Percentiles rank a stretch among this genome's conserved stretches.
Conservation (phyloP, 345 rosid genomes). For the Cardiospermum halicacabum region DNA sequence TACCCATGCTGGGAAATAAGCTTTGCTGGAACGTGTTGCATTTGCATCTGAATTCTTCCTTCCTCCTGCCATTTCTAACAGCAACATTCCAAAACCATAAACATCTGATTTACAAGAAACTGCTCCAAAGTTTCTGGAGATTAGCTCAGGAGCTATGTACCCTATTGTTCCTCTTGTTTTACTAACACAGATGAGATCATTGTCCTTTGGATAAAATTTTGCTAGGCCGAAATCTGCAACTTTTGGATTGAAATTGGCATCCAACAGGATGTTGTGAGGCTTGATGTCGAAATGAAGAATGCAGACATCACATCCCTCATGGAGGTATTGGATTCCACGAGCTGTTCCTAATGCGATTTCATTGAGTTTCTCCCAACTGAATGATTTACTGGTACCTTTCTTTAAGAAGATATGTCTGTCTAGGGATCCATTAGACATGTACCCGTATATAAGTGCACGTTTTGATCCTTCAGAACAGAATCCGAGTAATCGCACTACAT, state of each 20-base stretch:
- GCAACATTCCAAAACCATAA: constrained; percentile 13
- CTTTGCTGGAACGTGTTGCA: constrained; percentile 9
- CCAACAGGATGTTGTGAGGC: constrained; percentile 14
- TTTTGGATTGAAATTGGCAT: constrained; percentile 19
- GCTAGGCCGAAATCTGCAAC: constrained; percentile 31
- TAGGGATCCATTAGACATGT: constrained; percentile 11
- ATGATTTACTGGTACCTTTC: background rate
- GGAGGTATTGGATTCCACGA: constrained; percentile 26
- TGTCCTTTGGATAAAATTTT: constrained; percentile 19
- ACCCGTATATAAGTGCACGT: constrained; percentile 2
- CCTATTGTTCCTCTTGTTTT: constrained; percentile 19
- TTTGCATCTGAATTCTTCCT: background rate
- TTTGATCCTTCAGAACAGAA: background rate
- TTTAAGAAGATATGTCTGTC: background rate
- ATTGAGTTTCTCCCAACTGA: constrained; percentile 2
- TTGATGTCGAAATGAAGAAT: constrained; percentile 32
- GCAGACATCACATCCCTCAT: constrained; percentile 19
- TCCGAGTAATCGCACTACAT: constrained; percentile 4
- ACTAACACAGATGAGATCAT: constrained; percentile 12
- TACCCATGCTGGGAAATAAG: constrained; percentile 19
- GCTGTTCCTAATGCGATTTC: constrained; percentile 25
- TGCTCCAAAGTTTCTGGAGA: constrained; percentile 9
- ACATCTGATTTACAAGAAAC: constrained; percentile 15
- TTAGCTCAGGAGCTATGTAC: constrained; percentile 9
- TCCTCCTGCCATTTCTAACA: constrained; percentile 16